Evolutionary conservation across 768 basidiomycete genomes (phyloP).

Genomic region (Dictyophora rubrovolvata): DNA sequence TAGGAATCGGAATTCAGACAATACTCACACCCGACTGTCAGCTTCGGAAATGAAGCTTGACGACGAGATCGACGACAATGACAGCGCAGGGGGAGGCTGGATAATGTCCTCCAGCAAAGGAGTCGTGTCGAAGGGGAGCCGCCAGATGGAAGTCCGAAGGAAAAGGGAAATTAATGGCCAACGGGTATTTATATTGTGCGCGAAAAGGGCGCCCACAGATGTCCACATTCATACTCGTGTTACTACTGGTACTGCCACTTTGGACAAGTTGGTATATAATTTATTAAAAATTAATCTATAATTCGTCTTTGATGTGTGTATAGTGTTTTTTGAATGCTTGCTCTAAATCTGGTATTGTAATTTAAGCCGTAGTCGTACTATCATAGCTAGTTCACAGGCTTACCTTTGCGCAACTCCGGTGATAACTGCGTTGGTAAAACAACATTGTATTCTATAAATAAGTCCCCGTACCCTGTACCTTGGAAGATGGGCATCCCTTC

Average conservation of each 20-base stretch:
- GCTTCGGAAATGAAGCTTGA: not conserved
- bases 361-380: not conserved
- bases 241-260: not conserved
- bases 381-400: conserved; percentile 22
- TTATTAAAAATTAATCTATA: conserved; percentile 19
- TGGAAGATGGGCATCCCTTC: conserved; percentile 82
- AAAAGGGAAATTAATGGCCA: not conserved
- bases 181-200: not conserved
- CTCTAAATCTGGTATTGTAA: conserved; percentile 35
- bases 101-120: not conserved
- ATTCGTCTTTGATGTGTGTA: conserved; percentile 27
- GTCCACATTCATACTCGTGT: not conserved
- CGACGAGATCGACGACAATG: not conserved
- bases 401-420: conserved; percentile 61
- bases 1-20: too few relatives aligned
- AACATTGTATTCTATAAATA: conserved; percentile 91
- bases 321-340: conserved; percentile 41
- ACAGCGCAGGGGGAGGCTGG: not conserved
- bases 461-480: conserved; percentile 51
- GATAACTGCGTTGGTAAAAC: conserved; percentile 72
- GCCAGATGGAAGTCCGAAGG: conserved; percentile 4
- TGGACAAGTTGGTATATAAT: not conserved
- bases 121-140: not conserved
- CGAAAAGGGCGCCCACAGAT: not conserved
- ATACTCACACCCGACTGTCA: too few relatives aligned